Base-by-base conservation (phyloP, 371 early-diverging fungal species). In the Dichotomocladium elegans region DNA sequence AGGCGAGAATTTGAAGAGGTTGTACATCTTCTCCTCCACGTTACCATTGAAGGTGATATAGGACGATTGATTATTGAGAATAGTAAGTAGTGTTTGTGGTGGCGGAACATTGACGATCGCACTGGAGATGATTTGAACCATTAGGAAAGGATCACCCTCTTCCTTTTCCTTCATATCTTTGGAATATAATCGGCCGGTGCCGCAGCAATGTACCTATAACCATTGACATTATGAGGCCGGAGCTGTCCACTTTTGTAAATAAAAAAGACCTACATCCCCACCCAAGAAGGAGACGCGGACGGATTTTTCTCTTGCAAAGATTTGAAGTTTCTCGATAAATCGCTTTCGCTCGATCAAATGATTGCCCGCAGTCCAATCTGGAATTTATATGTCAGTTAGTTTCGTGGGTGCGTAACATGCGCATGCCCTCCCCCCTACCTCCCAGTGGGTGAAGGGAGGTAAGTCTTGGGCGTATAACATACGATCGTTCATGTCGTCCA, bases 401-500 rank as follows among this genome's bases (percentile, higher is more conserved):
- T 33, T n/a, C 14, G 4, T 35, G 17, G 17, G 17, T 2, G 17
- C 17, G 11, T 5, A 42, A 41, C 5, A 47, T n/a, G 7, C 26
- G n/a, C 55, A 45, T 2, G n/a, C 10, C 24, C 6, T 31, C 2
- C 12, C 17, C n/a, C n/a, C n/a, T n/a, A n/a, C n/a, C n/a, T n/a
- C n/a, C n/a, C n/a, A n/a, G n/a, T n/a, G n/a, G n/a, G n/a, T n/a
- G n/a, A n/a, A n/a, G n/a, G n/a, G n/a, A 30, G 19, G 27, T n/a
- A 24, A 10, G 8, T 28, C 8, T 24, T 9, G 25, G 25, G 29
- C 26, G 26, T 17, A 5, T 28, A 21, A 25, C 80, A 68, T 74
- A 65, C 80, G 89, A 61, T 90, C 91, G 68, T 82, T 85, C 74
- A 91, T 67, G 57, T 91, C 91, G 64, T 89, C 91, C 42, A 87